Percentiles rank a stretch among this genome's conserved stretches.
phyloP scores from a whole-genome alignment of 306 rosid genomes.

The Medicago ruthenica region DNA sequence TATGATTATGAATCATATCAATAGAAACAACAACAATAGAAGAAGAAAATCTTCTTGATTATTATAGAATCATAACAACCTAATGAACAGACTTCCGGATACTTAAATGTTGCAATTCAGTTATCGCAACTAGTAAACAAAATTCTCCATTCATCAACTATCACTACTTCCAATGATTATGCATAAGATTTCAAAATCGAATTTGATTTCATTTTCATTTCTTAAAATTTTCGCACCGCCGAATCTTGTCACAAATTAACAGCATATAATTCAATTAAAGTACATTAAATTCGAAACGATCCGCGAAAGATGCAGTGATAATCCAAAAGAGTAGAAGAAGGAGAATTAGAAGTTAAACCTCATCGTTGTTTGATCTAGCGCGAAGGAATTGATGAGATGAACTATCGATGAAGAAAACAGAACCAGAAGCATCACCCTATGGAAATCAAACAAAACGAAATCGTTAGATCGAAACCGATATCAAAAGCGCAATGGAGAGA shows the following conservation, averaged over 20 bases:
- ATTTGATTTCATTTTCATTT: background rate
- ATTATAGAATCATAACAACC: background rate
- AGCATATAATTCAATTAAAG: background rate
- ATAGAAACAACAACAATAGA: constrained; percentile 16
- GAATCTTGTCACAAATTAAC: background rate
- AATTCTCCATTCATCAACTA: constrained; percentile 23
- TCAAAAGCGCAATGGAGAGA: constrained; percentile 18
- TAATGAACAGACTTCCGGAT: background rate
- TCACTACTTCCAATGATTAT: constrained; percentile 24
- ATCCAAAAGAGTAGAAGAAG: background rate
- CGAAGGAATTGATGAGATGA: constrained; percentile 48
- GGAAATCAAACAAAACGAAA: constrained; percentile 35
- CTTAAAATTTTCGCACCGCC: background rate
- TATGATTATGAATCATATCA: background rate
- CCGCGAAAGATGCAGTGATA: background rate
- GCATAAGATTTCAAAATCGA: constrained; percentile 22
- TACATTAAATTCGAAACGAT: constrained; percentile 25
- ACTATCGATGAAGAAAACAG: constrained; percentile 50
- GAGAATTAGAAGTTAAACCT: constrained; percentile 38
- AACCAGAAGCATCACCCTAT: constrained; percentile 54
- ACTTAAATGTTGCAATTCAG: constrained; percentile 20
- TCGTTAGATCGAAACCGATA: constrained; percentile 46
- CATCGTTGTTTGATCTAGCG: constrained; percentile 44
- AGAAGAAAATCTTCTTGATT: background rate
- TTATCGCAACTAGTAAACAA: background rate